Evolutionary conservation across 441 rosid genomes (phyloP), one percentile per base, ranked within the genome.

Genomic region (Corymbia citriodora): DNA sequence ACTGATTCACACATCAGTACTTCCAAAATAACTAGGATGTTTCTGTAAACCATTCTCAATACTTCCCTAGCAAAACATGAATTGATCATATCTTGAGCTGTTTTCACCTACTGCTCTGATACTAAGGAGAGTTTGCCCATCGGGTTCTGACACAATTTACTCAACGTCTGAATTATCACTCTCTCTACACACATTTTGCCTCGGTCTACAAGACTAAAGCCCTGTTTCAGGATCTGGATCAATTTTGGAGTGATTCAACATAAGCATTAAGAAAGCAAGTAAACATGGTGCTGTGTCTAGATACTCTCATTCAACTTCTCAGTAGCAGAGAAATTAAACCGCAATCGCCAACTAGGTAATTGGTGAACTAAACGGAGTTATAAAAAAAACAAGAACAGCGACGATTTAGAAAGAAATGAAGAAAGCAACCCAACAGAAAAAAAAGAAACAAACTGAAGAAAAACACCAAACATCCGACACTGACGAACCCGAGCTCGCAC

Each of bases 361-460:
- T 74, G 29, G 29, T 12, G 85, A 40, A 79, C 52, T 23, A 21
- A 74, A 7, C n/a, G 52, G 52, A 79, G n/a, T 6, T 11, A 45
- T 52, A 7, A n/a, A 8, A 19, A 74, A 11, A 6, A 40, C 1
- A 74, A 23, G 6, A 79, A 79, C 10, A 7, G 10, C 4, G 85
- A 40, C 83, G 83, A 74, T 40, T 74, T 8, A 2, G 3, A 72
- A 72, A 12, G 1, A 74, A 40, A 79, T 21, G 52, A 74, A 74
- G 83, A 79, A 79, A 0, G 10, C 0, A 0, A 0, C n/a, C 50
- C 85, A 40, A 23, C 23, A 40, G 15, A 40, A 0, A 3, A 10
- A 36, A 72, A 36, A 29, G 52, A 11, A 13, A 0, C 1, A 79
- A 33, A 72, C 1, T 33, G 82, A 72, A 72, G 82, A 25, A 72